Evolutionary conservation across 2,329 filamentous ascomycete genomes (phyloP).

Genomic region (Calonectria pteridis): DNA sequence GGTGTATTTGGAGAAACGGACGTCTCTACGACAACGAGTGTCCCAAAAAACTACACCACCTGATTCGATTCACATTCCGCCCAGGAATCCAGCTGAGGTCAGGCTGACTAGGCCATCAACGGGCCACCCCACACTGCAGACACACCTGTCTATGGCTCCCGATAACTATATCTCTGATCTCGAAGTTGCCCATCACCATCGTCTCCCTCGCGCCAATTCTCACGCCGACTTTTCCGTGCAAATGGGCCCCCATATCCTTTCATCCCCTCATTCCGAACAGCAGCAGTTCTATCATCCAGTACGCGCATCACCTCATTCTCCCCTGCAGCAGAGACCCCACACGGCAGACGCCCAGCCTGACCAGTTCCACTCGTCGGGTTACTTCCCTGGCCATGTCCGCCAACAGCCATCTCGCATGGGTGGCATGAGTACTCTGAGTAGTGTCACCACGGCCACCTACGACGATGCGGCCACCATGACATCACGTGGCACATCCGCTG

Average conservation of each 20-base stretch:
- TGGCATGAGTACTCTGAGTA: slow-evolving; percentile 69
- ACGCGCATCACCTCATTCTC: slow-evolving; percentile 72
- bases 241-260: slow-evolving; percentile 39
- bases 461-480: slow-evolving; percentile 50
- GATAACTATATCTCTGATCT: slow-evolving; percentile 63
- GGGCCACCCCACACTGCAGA: slow-evolving; percentile 50
- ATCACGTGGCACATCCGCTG: slow-evolving; percentile 43
- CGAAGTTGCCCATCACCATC: slow-evolving; percentile 53
- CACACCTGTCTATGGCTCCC: slow-evolving; percentile 46
- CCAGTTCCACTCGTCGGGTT: slow-evolving; percentile 46
- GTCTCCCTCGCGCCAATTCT: slow-evolving; percentile 50
- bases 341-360: slow-evolving; percentile 57
- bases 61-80: slow-evolving; percentile 66
- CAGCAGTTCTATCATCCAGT: slow-evolving; percentile 72
- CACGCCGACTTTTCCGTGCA: slow-evolving; percentile 46
- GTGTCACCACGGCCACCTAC: slow-evolving; percentile 61
- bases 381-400: slow-evolving; percentile 56
- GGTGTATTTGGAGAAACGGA: slow-evolving; percentile 50
- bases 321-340: slow-evolving; percentile 70
- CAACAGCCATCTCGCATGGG: slow-evolving; percentile 67
- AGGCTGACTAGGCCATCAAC: slow-evolving; percentile 45
- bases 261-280: slow-evolving; percentile 52
- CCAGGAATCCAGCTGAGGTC: slow-evolving; percentile 43
- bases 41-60: slow-evolving; percentile 66
- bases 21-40: slow-evolving; percentile 66